These are phyloP conservation scores for Mytilinidion resinicola DNA, from an alignment of 495 filamentous ascomycete species.

Conservation along the genomic window DNA sequence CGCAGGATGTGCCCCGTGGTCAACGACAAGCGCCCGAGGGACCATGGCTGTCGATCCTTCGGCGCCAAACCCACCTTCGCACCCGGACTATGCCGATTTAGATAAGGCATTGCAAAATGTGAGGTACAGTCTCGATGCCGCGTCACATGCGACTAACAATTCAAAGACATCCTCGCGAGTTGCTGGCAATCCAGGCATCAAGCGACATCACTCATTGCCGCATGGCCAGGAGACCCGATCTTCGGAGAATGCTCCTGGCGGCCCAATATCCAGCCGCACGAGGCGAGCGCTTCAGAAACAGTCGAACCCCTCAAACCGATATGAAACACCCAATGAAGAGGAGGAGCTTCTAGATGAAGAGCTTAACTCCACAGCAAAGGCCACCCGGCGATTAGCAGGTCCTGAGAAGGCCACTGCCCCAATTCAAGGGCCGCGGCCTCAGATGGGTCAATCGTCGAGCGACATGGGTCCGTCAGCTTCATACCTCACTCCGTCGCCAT, in stretches of 20 bases:
- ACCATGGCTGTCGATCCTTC: conserved; percentile 70
- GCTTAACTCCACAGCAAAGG: conserved; percentile 53
- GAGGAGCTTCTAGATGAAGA: conserved; percentile 92
- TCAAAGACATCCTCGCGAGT: conserved; percentile 26
- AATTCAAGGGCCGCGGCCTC: conserved; percentile 14
- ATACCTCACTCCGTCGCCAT: conserved; percentile 88
- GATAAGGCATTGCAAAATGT: conserved; percentile 74
- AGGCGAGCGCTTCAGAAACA: conserved; percentile 72
- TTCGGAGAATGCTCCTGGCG: conserved; percentile 54
- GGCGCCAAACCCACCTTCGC: conserved; percentile 33
- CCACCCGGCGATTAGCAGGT: conserved; percentile 47
- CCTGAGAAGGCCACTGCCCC: conserved; percentile 28
- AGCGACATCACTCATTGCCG: conserved; percentile 65
- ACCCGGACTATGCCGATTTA: conserved; percentile 57
- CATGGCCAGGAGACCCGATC: conserved; percentile 57
- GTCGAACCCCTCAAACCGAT: conserved; percentile 64
- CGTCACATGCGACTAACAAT: conserved; percentile 35
- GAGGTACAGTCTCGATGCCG: conserved; percentile 55
- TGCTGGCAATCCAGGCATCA: conserved; percentile 32
- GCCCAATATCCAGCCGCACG: conserved; percentile 76
- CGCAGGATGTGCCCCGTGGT: conserved; percentile 85
- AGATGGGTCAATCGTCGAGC: conserved; percentile 34
- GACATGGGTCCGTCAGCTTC: conserved; percentile 60
- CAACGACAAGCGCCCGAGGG: conserved; percentile 65
- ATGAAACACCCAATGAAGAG: conserved; percentile 94